Conservation (phyloP, 1,139 yeast species). For the Yamadazyma sp. region DNA sequence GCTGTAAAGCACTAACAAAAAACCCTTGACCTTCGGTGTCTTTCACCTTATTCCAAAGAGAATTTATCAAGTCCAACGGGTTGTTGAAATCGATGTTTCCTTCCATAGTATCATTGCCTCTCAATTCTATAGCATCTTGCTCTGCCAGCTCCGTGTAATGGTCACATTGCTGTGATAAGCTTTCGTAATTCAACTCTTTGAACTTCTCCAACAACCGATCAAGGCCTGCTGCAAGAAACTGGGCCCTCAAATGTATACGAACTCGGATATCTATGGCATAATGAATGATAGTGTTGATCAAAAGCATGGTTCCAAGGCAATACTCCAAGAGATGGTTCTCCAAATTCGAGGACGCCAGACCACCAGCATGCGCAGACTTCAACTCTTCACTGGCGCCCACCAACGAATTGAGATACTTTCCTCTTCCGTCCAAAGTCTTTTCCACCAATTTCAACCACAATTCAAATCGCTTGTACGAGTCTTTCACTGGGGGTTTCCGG, state of each 20-base stretch:
- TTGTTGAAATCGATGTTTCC: conserved; percentile 66
- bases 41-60: conserved; percentile 69
- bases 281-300: conserved; percentile 70
- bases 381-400: conserved; percentile 95
- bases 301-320: conserved; percentile 72
- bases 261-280: conserved; percentile 65
- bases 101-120: conserved; percentile 59
- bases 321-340: conserved; percentile 81
- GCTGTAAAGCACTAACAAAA: conserved; percentile 79
- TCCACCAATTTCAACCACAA: conserved; percentile 81
- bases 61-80: conserved; percentile 69
- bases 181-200: conserved; percentile 60
- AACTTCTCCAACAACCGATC: conserved; percentile 62
- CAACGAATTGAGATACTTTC: conserved; percentile 76
- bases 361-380: conserved; percentile 54
- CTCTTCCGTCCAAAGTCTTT: conserved; percentile 80
- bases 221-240: conserved; percentile 75
- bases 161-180: conserved; percentile 63
- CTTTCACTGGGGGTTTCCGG: conserved; percentile 40
- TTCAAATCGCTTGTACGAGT: conserved; percentile 62
- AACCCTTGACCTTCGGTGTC: conserved; percentile 73
- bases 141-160: conserved; percentile 66
- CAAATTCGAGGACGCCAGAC: conserved; percentile 16
- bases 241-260: conserved; percentile 75
- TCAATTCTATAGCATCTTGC: conserved; percentile 67